A percentile compares a stretch with the other conserved stretches of the same genome.
Conservation (phyloP, 164 flowering plant species). For the Berberis vulgaris region DNA sequence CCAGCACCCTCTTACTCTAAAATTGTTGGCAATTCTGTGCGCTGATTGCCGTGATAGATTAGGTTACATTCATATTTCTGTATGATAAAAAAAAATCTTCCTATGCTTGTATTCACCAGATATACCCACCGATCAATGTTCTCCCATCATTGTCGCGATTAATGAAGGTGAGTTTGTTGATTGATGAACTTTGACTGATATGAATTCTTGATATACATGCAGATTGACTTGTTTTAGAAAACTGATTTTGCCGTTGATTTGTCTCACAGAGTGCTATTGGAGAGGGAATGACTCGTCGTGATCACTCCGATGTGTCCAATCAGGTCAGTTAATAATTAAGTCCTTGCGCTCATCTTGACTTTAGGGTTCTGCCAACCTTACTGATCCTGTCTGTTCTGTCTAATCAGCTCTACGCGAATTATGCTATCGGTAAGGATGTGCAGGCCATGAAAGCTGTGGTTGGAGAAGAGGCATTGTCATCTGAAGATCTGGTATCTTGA, state of each 20-base stretch:
- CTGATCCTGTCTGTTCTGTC: background rate
- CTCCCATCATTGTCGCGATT: constrained; percentile 97
- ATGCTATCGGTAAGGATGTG: constrained; percentile 98
- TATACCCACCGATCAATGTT: constrained; percentile 95
- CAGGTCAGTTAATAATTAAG: constrained; percentile 41
- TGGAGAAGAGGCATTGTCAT: constrained; percentile 99
- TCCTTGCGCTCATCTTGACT: background rate
- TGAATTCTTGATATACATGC: no score
- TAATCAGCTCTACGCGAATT: constrained; percentile 85
- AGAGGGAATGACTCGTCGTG: constrained; percentile 94
- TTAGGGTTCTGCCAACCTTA: background rate
- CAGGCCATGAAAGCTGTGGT: constrained; percentile 32
- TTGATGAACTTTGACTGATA: no score
- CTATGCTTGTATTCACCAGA: constrained; percentile 30
- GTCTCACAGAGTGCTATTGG: constrained; percentile 88
- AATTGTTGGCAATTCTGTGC: no score
- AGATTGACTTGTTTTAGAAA: no score
- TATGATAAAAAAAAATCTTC: no score
- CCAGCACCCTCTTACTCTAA: no score
- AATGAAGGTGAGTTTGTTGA: constrained; percentile 62
- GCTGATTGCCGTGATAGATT: no score
- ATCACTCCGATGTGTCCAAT: constrained; percentile 95
- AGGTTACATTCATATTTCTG: no score
- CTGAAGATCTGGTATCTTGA: constrained; percentile 78
- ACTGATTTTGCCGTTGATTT: no score